Base-by-base conservation (phyloP, 2,329 filamentous ascomycete species). In the Fusarium sp. region DNA sequence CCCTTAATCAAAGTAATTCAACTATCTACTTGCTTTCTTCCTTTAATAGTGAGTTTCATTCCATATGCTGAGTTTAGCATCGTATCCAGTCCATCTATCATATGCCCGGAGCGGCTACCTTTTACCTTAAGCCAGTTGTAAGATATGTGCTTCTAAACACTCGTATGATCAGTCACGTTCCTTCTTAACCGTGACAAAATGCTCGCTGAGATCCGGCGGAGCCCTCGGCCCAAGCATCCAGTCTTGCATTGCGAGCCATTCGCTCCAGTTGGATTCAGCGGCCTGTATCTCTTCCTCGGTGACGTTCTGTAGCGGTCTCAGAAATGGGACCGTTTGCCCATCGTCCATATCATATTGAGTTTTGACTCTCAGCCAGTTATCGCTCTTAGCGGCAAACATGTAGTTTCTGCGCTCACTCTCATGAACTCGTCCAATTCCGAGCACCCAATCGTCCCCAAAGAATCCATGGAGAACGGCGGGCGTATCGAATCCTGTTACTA, bases 201-300 rank as follows among this genome's bases (percentile, higher is more conserved):
- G 75, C 44, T 80, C 75, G 21, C 71, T 73, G 31, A 77, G 76
- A n/a, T 78, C 72, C 7, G 63, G 61, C 37, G 92, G 93, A 37
- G 92, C 91, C 69, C 93, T 85, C 3, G 93, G 93, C 5, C 95
- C 95, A n/a, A 98, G 85, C 94, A 97, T 97, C 95, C 95, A 98
- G 81, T 98, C 95, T 81, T 97, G 94, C 94, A 98, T 97, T 18
- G 94, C 94, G 37, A 98, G 84, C 95, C 95, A 98, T 77, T 95
- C 92, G 79, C 94, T 97, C 96, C 96, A 99, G 66, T 88, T 91
- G 69, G 89, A 88, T 83, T 98, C 95, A 0, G 95, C 95, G 19
- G 85, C 88, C 70, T 93, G 89, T 69, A 98, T 93, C 83, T 98
- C 96, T 27, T 90, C 88, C 77, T 95, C 90, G 12, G 90, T 89